Evolutionary conservation across 2,329 filamentous ascomycete genomes (phyloP).

Genomic region (Thelonectria olida): DNA sequence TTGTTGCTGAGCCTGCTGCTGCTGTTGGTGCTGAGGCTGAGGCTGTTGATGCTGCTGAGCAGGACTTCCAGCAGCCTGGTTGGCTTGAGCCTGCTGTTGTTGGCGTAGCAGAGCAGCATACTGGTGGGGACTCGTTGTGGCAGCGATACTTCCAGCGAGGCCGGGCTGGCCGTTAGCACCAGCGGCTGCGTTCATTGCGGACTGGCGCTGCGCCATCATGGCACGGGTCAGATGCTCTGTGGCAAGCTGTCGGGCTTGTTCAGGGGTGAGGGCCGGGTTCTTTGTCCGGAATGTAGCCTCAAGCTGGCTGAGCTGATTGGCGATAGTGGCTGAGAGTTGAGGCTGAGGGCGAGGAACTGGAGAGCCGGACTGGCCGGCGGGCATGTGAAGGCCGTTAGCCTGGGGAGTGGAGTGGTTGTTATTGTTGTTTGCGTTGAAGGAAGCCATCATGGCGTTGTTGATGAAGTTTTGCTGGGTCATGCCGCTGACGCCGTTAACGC

Average conservation of each 20-base stretch:
- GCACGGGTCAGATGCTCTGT: conserved; percentile 58
- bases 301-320: conserved; percentile 60
- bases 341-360: conserved; percentile 52
- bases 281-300: conserved; percentile 62
- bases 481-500: conserved; percentile 44
- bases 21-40: conserved; percentile 33
- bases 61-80: conserved; percentile 42
- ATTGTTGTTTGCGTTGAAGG: conserved; percentile 52
- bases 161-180: conserved; percentile 58
- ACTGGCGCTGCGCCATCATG: conserved; percentile 60
- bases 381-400: conserved; percentile 57
- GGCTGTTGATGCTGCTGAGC: conserved; percentile 39
- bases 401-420: conserved; percentile 57
- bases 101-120: conserved; percentile 67
- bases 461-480: conserved; percentile 63
- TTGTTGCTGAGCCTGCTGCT: conserved; percentile 46
- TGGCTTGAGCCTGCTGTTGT: conserved; percentile 61
- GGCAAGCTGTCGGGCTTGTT: conserved; percentile 61
- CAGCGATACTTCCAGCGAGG: conserved; percentile 58
- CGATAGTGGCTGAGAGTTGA: conserved; percentile 57
- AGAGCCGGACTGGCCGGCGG: conserved; percentile 55
- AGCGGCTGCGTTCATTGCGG: conserved; percentile 65
- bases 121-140: conserved; percentile 64
- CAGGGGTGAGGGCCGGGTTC: conserved; percentile 60
- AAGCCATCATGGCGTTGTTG: conserved; percentile 62